These are phyloP conservation scores for Lepidium sativum DNA, from an alignment of 345 rosid genomes.

Conservation along the genomic window DNA sequence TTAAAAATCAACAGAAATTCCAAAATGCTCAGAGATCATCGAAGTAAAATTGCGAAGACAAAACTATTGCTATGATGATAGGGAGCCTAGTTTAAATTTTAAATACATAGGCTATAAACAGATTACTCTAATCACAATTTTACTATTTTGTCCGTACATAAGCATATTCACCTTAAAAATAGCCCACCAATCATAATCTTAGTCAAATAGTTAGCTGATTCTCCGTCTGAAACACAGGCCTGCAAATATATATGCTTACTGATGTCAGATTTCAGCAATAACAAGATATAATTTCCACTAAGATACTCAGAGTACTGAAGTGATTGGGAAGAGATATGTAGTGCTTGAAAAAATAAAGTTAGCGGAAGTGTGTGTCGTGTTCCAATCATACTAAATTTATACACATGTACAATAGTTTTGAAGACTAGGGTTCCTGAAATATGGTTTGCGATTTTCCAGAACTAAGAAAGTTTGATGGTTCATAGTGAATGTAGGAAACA, in stretches of 20 bases:
- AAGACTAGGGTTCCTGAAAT: background rate
- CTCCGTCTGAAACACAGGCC: conserved; percentile 95
- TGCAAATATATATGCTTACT: conserved; percentile 31
- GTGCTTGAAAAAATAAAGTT: background rate
- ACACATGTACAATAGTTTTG: background rate
- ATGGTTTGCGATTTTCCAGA: background rate
- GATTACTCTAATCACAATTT: background rate
- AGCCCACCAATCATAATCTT: conserved; percentile 68
- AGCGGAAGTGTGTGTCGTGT: background rate
- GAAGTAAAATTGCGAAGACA: background rate
- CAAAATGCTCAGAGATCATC: conserved; percentile 2
- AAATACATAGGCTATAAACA: background rate
- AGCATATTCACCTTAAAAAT: conserved; percentile 63
- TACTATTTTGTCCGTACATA: background rate
- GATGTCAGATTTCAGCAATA: conserved; percentile 9
- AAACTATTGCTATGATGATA: background rate
- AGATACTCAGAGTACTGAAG: conserved; percentile 9
- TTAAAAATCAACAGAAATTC: background rate
- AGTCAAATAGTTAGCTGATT: conserved; percentile 63
- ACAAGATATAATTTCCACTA: background rate
- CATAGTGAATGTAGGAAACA: conserved; percentile 8
- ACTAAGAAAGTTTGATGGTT: conserved; percentile 5
- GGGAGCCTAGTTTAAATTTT: background rate
- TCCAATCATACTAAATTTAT: background rate
- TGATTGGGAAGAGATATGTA: background rate